Conservation (phyloP, 257 asterid genomes). For the Cruciata laevipes region DNA sequence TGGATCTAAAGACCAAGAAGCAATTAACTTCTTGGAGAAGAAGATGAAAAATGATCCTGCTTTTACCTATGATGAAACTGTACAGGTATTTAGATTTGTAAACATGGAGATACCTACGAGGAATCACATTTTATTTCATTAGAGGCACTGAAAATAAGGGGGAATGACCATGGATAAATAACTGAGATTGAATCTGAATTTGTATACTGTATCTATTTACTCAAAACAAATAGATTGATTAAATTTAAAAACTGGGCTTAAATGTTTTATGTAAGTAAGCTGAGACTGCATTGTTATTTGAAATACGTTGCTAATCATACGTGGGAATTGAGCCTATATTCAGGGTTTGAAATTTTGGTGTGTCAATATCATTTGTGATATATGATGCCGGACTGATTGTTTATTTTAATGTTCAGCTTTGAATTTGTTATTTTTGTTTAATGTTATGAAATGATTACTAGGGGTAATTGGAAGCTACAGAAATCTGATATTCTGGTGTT, state of each 20-base stretch:
- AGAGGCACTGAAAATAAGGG: background rate
- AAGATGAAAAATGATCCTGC: constrained; percentile 93
- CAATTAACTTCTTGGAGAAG: constrained; percentile 87
- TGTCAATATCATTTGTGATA: too few relatives aligned
- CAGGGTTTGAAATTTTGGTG: too few relatives aligned
- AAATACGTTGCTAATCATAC: background rate
- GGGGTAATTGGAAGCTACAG: background rate
- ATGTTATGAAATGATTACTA: background rate
- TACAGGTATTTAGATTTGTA: constrained; percentile 53
- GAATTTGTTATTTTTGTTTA: background rate
- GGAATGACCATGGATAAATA: background rate
- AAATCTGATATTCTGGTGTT: too few relatives aligned
- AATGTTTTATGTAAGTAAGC: background rate
- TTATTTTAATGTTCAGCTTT: too few relatives aligned
- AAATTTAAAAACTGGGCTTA: background rate
- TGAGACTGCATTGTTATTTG: background rate
- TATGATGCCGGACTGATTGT: too few relatives aligned
- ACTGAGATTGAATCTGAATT: background rate
- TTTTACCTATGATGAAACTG: constrained; percentile 84
- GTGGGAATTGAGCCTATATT: background rate
- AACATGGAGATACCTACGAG: background rate
- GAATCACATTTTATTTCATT: background rate
- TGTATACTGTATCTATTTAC: background rate
- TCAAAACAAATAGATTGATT: background rate
- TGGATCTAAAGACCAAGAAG: constrained; percentile 95